Evolutionary conservation across 2,329 filamentous ascomycete species (phyloP), one percentile per base, ranked within the genome.

Genomic region (Penicillium sp.): DNA sequence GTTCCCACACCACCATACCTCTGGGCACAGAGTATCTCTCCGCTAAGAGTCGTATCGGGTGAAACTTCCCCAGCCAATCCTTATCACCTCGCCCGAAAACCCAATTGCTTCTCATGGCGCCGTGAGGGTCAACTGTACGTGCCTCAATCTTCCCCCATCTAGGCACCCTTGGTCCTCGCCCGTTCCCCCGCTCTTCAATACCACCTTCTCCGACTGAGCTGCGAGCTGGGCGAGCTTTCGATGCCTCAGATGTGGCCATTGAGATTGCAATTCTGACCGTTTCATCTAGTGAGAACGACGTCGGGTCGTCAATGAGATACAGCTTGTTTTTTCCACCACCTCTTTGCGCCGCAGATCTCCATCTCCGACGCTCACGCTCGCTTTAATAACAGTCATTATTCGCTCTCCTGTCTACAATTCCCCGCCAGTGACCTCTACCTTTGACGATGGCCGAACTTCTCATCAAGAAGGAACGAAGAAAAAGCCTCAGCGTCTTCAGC

Each of bases 401-500:
- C 24, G 9, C 16, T 44, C 22, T 51, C 24, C 33, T 54, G 49
- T 37, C 37, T 49, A 43, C 43, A 57, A 49, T 46, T 55, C 56
- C 54, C n/a, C 37, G 52, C 57, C 53, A 19, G 57, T 50, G 60
- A 58, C 58, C 39, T 53, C 6, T 31, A 50, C 19, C 24, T 33
- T 54, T 13, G 40, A 43, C 64, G 60, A 75, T 75, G 73, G 68
- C 72, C 59, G 71, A 74, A 51, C 60, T 62, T 18, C 43, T 52
- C 55, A 62, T 65, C 60, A 65, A 70, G 64, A 73, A 71, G 61
- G 68, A 75, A 63, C 69, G 73, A 63, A 71, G 73, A 65, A 75
- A 75, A 64, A 74, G 71, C 55, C 60, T 74, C 39, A 71, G 72
- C 55, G 62, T 74, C 54, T 74, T 75, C 62, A 69, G 66, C 39